Evolutionary conservation across 208 protist genomes (phyloP).

Genomic region (Angomonas desouzai): DNA sequence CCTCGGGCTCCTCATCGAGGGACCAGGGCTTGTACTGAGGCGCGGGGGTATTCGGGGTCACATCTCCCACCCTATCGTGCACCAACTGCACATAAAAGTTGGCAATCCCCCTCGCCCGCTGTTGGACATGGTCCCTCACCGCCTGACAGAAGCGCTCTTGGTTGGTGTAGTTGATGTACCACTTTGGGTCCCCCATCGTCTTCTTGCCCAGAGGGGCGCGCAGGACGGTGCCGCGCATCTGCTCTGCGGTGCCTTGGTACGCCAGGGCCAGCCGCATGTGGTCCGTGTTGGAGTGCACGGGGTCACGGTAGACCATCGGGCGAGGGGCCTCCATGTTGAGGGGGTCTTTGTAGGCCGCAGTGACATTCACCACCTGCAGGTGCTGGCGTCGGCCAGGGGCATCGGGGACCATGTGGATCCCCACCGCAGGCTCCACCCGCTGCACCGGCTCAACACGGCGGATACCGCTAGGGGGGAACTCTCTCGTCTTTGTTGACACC

Average conservation of each 20-base stretch:
- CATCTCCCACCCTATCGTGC: slow-evolving; percentile 42
- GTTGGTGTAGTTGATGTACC: slow-evolving; percentile 36
- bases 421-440: slow-evolving; percentile 42
- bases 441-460: slow-evolving; percentile 33
- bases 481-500: slow-evolving; percentile 46
- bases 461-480: slow-evolving; percentile 48
- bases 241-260: slow-evolving; percentile 24
- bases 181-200: background rate
- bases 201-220: slow-evolving; percentile 26
- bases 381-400: slow-evolving; percentile 44
- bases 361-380: slow-evolving; percentile 81
- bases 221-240: slow-evolving; percentile 27
- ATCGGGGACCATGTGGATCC: slow-evolving; percentile 38
- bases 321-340: slow-evolving; percentile 34
- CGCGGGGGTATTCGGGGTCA: slow-evolving; percentile 27
- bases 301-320: slow-evolving; percentile 38
- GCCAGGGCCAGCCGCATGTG: slow-evolving; percentile 37
- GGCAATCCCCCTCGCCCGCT: slow-evolving; percentile 51
- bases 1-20: slow-evolving; percentile 28
- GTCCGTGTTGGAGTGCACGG: slow-evolving; percentile 14
- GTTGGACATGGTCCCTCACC: slow-evolving; percentile 71
- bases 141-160: slow-evolving; percentile 69
- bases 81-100: slow-evolving; percentile 79
- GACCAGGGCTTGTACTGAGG: slow-evolving; percentile 28
- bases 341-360: slow-evolving; percentile 61